Conservation (phyloP, 2,329 filamentous ascomycete species). For the Golovinomyces cichoracearum region DNA sequence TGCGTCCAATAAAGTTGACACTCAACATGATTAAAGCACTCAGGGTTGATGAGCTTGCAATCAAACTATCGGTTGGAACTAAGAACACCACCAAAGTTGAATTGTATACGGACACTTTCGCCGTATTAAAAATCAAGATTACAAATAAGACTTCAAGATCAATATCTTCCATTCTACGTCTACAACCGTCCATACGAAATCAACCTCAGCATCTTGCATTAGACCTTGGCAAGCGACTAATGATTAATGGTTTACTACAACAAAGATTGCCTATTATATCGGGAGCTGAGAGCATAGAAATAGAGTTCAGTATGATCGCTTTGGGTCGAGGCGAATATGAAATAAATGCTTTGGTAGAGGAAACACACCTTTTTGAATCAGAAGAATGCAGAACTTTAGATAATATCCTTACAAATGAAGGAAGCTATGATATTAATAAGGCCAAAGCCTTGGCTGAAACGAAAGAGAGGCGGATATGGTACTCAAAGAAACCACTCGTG, state of each 20-base stretch:
- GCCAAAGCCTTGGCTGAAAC: constrained; percentile 32
- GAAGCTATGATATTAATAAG: constrained; percentile 18
- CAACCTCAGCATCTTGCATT: constrained; percentile 38
- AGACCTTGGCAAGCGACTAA: constrained; percentile 57
- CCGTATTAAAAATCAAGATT: constrained; percentile 44
- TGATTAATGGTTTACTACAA: constrained; percentile 67
- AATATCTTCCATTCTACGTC: constrained; percentile 44
- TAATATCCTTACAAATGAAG: constrained; percentile 15
- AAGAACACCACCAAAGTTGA: constrained; percentile 6
- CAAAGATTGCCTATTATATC: constrained; percentile 38
- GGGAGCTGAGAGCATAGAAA: constrained; percentile 30
- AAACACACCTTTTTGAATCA: constrained; percentile 27
- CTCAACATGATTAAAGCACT: constrained; percentile 61
- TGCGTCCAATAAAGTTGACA: constrained; percentile 48
- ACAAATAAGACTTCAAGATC: constrained; percentile 43
- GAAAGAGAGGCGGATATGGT: constrained; percentile 37
- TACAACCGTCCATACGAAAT: constrained; percentile 52
- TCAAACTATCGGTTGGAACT: constrained; percentile 30
- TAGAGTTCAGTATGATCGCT: constrained; percentile 43
- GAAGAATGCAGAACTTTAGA: constrained; percentile 11
- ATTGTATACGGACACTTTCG: constrained; percentile 32
- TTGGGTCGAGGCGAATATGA: constrained; percentile 66
- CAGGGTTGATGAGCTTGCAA: constrained; percentile 51
- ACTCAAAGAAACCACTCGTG: constrained; percentile 30
- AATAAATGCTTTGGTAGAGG: constrained; percentile 55